Conservation (phyloP, 805 yeast genomes). For the Pichia thaimueangensis region DNA sequence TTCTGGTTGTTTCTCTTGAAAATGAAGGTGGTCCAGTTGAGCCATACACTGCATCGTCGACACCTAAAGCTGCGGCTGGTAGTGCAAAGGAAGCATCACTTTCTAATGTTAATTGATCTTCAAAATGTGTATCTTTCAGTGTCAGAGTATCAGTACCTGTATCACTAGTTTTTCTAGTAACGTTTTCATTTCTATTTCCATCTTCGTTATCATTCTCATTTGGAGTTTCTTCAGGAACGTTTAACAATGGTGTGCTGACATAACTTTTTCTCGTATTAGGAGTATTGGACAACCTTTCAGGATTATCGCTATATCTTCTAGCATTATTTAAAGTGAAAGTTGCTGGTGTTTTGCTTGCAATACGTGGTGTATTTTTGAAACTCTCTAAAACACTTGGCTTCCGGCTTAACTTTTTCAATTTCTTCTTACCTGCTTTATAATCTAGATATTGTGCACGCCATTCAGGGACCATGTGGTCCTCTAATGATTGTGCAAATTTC, state of each 20-base stretch:
- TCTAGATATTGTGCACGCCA: conserved; percentile 84
- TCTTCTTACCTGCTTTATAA: conserved; percentile 45
- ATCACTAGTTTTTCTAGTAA: no score
- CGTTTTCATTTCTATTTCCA: no score
- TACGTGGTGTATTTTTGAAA: conserved; percentile 3
- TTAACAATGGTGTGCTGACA: not conserved
- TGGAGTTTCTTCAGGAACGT: no score
- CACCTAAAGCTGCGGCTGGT: conserved; percentile 5
- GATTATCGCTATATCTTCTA: not conserved
- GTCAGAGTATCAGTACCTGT: no score
- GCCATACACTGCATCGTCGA: conserved; percentile 1
- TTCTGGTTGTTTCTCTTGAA: not conserved
- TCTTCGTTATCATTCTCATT: no score
- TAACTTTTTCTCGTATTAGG: not conserved
- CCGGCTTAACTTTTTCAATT: conserved; percentile 27
- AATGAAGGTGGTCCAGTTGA: not conserved
- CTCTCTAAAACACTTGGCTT: conserved; percentile 13
- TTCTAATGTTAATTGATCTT: conserved; percentile 1
- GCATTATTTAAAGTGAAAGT: no score
- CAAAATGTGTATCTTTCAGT: not conserved
- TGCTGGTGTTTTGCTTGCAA: not conserved
- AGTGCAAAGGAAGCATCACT: conserved; percentile 6
- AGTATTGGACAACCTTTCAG: not conserved
- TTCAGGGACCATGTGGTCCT: conserved; percentile 72
- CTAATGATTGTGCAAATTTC: conserved; percentile 67